phyloP scores from a whole-genome alignment of 2,329 filamentous ascomycete genomes.

The Leptographium galeiforme region DNA sequence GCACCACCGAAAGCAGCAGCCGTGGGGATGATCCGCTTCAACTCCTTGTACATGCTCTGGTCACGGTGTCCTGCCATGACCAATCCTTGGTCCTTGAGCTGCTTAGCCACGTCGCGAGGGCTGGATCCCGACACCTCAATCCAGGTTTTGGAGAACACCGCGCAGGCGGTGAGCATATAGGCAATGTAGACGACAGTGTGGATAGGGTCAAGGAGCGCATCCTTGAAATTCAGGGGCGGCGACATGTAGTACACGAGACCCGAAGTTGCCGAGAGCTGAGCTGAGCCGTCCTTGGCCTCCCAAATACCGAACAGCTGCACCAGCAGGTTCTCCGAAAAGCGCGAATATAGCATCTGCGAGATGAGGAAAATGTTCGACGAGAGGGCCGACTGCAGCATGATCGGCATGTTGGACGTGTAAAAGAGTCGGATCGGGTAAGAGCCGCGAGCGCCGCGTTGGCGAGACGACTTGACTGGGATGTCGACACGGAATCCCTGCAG shows the following conservation, averaged over 20 bases:
- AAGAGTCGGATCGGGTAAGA: conserved; percentile 98
- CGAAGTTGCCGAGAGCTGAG: conserved; percentile 85
- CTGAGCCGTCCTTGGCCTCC: conserved; percentile 92
- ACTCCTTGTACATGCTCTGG: conserved; percentile 99
- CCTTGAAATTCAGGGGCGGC: conserved; percentile 91
- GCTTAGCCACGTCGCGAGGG: conserved; percentile 96
- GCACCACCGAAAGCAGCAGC: conserved; percentile 97
- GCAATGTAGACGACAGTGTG: conserved; percentile 91
- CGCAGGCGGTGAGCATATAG: conserved; percentile 94
- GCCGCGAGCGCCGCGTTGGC: conserved; percentile 95
- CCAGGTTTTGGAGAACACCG: conserved; percentile 98
- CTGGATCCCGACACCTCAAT: conserved; percentile 98
- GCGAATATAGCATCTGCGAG: conserved; percentile 98
- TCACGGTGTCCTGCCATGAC: conserved; percentile 99
- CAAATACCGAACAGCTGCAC: conserved; percentile 96
- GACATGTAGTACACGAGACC: conserved; percentile 99
- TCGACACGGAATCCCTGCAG: conserved; percentile 98
- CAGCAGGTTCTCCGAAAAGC: conserved; percentile 97
- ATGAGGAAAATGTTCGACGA: conserved; percentile 99
- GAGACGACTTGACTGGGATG: conserved; percentile 98
- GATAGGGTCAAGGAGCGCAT: conserved; percentile 90
- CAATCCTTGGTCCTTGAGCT: conserved; percentile 98
- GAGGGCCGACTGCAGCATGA: conserved; percentile 98
- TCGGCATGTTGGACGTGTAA: conserved; percentile 99
- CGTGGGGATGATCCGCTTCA: conserved; percentile 97